Evolutionary conservation across 2,329 filamentous ascomycete genomes (phyloP).

Genomic region (Penicillium sp.): DNA sequence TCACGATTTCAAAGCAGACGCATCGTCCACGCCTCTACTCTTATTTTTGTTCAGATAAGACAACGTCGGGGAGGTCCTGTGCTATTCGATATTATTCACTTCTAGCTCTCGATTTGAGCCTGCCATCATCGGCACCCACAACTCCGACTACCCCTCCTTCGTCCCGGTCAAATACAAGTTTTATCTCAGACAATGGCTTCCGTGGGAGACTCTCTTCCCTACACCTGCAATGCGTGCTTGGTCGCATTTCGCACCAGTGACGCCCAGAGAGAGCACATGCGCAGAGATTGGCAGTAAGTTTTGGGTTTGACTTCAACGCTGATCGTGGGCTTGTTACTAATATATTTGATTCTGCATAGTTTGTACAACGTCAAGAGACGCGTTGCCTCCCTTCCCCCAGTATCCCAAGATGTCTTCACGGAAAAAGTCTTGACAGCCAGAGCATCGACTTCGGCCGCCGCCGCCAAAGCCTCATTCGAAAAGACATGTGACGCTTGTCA

Average conservation of each 20-base stretch:
- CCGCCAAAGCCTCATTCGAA: conserved; percentile 84
- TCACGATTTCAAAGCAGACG: conserved; percentile 22
- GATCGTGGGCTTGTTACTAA: background rate
- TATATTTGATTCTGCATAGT: conserved; percentile 42
- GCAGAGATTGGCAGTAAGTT: conserved; percentile 95
- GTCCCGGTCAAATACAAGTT: conserved; percentile 20
- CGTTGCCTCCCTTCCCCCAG: conserved; percentile 82
- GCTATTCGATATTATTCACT: background rate
- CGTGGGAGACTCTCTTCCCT: conserved; percentile 63
- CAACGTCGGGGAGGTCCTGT: background rate
- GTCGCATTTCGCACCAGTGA: conserved; percentile 94
- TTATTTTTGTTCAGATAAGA: background rate
- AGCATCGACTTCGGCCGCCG: conserved; percentile 75
- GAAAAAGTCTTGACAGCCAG: conserved; percentile 94
- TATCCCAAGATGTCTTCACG: conserved; percentile 87
- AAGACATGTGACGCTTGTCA: conserved; percentile 76
- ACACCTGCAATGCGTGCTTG: conserved; percentile 97
- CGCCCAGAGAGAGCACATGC: conserved; percentile 92
- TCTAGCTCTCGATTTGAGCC: background rate
- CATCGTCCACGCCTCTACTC: conserved; percentile 19
- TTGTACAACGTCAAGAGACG: conserved; percentile 95
- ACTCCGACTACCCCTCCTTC: background rate
- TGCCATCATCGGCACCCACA: background rate
- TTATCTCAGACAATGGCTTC: conserved; percentile 23
- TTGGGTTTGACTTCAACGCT: background rate